Conservation (phyloP, 768 basidiomycete genomes). For the Suillus tomentosus region DNA sequence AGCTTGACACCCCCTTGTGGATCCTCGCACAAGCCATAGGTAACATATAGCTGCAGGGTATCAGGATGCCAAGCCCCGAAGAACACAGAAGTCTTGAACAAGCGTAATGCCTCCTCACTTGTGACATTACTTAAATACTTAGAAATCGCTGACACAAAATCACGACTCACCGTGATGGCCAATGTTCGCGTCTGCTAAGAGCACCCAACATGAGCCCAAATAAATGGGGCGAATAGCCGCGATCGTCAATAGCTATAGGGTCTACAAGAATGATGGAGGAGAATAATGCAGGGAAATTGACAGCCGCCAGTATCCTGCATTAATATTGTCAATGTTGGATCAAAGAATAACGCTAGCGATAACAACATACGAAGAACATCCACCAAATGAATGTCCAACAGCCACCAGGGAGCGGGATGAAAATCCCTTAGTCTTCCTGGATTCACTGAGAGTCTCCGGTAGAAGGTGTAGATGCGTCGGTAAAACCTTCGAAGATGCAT, state of each 20-base stretch:
- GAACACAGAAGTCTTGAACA: slow-evolving; percentile 59
- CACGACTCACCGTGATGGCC: slow-evolving; percentile 57
- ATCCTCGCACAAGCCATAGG: slow-evolving; percentile 49
- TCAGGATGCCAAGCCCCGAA: slow-evolving; percentile 71
- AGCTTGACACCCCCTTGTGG: slow-evolving; percentile 47
- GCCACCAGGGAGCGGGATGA: slow-evolving; percentile 56
- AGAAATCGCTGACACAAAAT: slow-evolving; percentile 2
- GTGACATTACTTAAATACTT: not conserved
- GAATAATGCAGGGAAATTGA: slow-evolving; percentile 67
- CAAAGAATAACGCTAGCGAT: not conserved
- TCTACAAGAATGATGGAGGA: slow-evolving; percentile 74
- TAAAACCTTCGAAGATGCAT: slow-evolving; percentile 35
- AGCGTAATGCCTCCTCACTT: slow-evolving; percentile 60
- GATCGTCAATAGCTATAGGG: slow-evolving; percentile 57
- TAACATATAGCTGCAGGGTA: slow-evolving; percentile 60
- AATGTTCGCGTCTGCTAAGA: slow-evolving; percentile 57
- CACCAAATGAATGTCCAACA: slow-evolving; percentile 86
- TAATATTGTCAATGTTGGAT: slow-evolving; percentile 4
- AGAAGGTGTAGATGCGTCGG: slow-evolving; percentile 60
- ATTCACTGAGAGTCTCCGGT: slow-evolving; percentile 39
- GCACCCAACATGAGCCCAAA: slow-evolving; percentile 30
- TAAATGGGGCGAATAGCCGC: not conserved
- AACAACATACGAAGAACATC: slow-evolving; percentile 65
- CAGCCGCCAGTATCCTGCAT: slow-evolving; percentile 62
- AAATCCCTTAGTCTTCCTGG: slow-evolving; percentile 52